These are phyloP conservation scores for Cladosporium sp. DNA, from an alignment of 2,329 filamentous ascomycete species.

Conservation along the genomic window DNA sequence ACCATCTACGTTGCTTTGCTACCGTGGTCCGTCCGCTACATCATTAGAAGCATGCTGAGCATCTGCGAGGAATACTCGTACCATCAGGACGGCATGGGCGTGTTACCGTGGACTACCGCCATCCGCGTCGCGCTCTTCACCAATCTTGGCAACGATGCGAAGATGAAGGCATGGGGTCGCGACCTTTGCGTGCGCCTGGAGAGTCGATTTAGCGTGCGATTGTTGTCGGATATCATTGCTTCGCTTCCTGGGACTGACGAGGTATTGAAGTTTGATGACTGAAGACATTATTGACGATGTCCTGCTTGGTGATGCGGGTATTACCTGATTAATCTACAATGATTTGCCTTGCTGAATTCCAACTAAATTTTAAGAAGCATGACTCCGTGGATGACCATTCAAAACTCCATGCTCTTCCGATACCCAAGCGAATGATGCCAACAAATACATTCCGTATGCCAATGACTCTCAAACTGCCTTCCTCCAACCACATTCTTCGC, in stretches of 20 bases:
- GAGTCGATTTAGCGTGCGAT: neutral
- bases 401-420: neutral
- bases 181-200: neutral
- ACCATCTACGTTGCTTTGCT: neutral
- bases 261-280: slow-evolving; percentile 6
- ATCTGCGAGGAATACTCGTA: slow-evolving; percentile 12
- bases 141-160: neutral
- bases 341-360: neutral
- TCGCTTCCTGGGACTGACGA: neutral
- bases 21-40: neutral
- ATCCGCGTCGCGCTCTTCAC: slow-evolving; percentile 7
- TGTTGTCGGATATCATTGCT: slow-evolving; percentile 2
- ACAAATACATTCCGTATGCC: neutral
- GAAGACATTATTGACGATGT: neutral
- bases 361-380: neutral
- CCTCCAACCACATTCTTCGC: neutral
- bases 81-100: neutral
- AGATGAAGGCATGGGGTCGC: neutral
- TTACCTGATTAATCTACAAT: neutral
- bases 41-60: neutral
- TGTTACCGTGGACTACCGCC: slow-evolving; percentile 5
- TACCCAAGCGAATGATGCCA: neutral
- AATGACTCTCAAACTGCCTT: neutral
- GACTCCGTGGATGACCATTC: neutral
- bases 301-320: neutral